A percentile compares a stretch with the other conserved stretches of the same genome.
phyloP scores from a whole-genome alignment of 495 filamentous ascomycete species.

The Penicillium longicatenatum region DNA sequence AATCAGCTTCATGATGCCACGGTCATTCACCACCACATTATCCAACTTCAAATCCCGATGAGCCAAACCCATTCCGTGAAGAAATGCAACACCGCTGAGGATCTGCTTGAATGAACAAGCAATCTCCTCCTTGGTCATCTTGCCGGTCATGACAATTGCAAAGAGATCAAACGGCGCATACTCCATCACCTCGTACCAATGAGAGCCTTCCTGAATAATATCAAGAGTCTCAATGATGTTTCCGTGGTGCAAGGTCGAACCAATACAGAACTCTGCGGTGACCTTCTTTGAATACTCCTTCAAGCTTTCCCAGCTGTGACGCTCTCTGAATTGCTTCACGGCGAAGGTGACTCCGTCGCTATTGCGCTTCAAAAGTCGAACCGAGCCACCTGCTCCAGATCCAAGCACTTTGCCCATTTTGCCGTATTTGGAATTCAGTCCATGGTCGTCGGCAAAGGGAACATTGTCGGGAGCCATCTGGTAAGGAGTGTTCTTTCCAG shows the following conservation, averaged over 20 bases:
- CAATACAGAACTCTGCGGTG: slow-evolving; percentile 99
- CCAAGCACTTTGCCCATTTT: slow-evolving; percentile 93
- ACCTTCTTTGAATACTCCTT: slow-evolving; percentile 98
- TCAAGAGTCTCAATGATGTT: slow-evolving; percentile 99
- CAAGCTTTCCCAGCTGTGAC: slow-evolving; percentile 90
- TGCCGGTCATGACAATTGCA: slow-evolving; percentile 98
- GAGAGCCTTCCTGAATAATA: slow-evolving; percentile 90
- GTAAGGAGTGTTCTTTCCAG: slow-evolving; percentile 58
- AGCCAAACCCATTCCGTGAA: slow-evolving; percentile 94
- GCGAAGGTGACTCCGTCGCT: slow-evolving; percentile 92
- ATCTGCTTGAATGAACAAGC: slow-evolving; percentile 93
- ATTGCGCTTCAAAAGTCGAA: slow-evolving; percentile 88
- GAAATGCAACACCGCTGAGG: slow-evolving; percentile 91
- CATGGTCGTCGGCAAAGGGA: slow-evolving; percentile 94
- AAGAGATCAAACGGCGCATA: slow-evolving; percentile 98
- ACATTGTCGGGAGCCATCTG: slow-evolving; percentile 62
- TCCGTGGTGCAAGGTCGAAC: slow-evolving; percentile 93
- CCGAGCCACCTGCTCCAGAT: slow-evolving; percentile 92
- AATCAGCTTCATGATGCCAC: slow-evolving; percentile 99
- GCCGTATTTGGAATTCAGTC: slow-evolving; percentile 86
- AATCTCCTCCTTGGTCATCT: slow-evolving; percentile 92
- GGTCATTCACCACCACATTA: slow-evolving; percentile 96
- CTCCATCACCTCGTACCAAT: slow-evolving; percentile 99
- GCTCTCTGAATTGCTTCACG: slow-evolving; percentile 93
- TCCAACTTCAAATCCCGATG: slow-evolving; percentile 97